Conservation (phyloP, 176 grass and related monocot genomes). For the Triticum turgidum region DNA sequence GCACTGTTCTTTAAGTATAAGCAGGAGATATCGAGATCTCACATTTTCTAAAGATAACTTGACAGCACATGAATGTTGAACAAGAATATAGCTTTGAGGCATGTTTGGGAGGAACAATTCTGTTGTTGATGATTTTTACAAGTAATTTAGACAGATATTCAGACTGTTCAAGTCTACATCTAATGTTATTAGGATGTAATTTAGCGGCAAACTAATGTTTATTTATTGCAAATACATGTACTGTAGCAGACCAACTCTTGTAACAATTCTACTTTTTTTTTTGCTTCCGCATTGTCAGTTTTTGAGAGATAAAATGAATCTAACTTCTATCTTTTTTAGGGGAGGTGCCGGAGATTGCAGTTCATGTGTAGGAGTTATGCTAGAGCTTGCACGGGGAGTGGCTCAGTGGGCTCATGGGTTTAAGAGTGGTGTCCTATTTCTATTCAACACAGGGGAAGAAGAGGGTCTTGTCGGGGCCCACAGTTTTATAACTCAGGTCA, state of each 20-base stretch:
- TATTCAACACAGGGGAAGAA: constrained; percentile 99
- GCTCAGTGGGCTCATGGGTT: constrained; percentile 94
- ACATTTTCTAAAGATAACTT: constrained; percentile 22
- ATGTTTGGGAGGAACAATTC: constrained; percentile 18
- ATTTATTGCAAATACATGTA: neutral
- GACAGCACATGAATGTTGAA: neutral
- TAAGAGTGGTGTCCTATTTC: constrained; percentile 80
- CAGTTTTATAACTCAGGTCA: constrained; percentile 99
- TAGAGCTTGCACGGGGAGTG: constrained; percentile 89
- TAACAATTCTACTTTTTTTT: neutral
- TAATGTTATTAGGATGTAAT: constrained; percentile 8
- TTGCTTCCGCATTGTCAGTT: neutral
- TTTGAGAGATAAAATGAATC: neutral
- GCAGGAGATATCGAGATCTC: neutral
- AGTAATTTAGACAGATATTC: constrained; percentile 12
- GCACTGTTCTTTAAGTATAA: neutral
- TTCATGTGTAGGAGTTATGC: constrained; percentile 93
- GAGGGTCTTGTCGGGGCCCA: constrained; percentile 94
- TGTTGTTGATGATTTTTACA: neutral
- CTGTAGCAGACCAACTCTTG: neutral
- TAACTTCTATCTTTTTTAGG: constrained; percentile 38
- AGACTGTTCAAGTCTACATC: neutral
- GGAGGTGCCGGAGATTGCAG: constrained; percentile 98
- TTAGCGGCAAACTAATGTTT: neutral
- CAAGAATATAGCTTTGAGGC: neutral